Evolutionary conservation across 179 eudicot genomes (phyloP).

Genomic region (Amaranthus tricolor): DNA sequence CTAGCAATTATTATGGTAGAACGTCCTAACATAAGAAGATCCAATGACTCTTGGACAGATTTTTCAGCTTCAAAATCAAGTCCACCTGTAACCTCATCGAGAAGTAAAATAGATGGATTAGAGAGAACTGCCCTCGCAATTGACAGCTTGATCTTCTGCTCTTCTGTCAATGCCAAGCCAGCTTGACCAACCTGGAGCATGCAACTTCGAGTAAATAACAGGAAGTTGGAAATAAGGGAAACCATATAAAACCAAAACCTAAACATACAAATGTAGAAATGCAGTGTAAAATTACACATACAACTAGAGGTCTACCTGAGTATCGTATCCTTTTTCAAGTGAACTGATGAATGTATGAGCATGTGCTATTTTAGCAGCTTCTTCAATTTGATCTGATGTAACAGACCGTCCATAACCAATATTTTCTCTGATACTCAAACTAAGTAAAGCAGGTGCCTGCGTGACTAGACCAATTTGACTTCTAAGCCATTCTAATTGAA

Average conservation of each 20-base stretch:
- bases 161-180: conserved; percentile 84
- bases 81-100: conserved; percentile 98
- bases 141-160: conserved; percentile 93
- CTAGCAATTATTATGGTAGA: conserved; percentile 96
- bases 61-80: conserved; percentile 99
- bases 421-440: conserved; percentile 89
- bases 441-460: conserved; percentile 95
- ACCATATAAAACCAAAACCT: background rate
- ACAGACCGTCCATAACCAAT: conserved; percentile 93
- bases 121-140: conserved; percentile 96
- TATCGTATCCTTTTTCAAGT: conserved; percentile 83
- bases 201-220: conserved; percentile 15
- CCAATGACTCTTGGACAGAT: conserved; percentile 90
- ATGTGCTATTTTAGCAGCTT: conserved; percentile 97
- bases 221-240: background rate
- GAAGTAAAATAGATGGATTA: conserved; percentile 92
- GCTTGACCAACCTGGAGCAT: conserved; percentile 80
- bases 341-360: conserved; percentile 96
- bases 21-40: conserved; percentile 93
- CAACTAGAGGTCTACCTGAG: conserved; percentile 57
- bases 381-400: conserved; percentile 84
- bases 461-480: conserved; percentile 97
- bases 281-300: background rate
- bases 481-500: conserved; percentile 92
- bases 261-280: background rate